Conservation (phyloP, 2,329 filamentous ascomycete species). For the Alternaria conjuncta region DNA sequence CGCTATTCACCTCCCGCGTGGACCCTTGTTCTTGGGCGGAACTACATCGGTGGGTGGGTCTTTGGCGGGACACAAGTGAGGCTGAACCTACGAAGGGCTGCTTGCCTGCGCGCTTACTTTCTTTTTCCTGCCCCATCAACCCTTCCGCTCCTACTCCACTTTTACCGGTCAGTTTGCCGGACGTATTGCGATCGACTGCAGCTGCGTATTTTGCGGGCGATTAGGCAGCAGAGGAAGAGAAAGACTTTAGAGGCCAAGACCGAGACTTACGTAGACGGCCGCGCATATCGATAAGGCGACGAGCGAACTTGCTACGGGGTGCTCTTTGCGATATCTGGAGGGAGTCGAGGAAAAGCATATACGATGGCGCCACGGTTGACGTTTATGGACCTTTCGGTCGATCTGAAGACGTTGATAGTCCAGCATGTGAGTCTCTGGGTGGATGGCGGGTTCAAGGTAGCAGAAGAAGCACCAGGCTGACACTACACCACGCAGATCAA, state of each 20-base stretch:
- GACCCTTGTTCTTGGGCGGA: slow-evolving; percentile 10
- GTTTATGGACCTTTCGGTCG: slow-evolving; percentile 46
- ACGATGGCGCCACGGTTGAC: slow-evolving; percentile 35
- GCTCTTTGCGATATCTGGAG: not conserved
- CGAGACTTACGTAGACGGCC: not conserved
- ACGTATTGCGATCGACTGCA: not conserved
- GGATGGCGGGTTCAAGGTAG: not conserved
- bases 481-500: slow-evolving; percentile 40
- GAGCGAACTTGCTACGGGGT: not conserved
- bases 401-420: slow-evolving; percentile 50
- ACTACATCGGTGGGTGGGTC: slow-evolving; percentile 2
- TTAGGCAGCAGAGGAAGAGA: not conserved
- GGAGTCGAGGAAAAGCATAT: not conserved
- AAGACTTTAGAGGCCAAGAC: too few relatives aligned
- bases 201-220: not conserved
- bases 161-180: slow-evolving; percentile 12
- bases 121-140: slow-evolving; percentile 11
- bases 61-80: slow-evolving; percentile 19
- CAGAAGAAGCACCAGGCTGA: not conserved
- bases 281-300: not conserved
- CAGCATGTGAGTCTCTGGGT: slow-evolving; percentile 41
- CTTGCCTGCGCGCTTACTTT: slow-evolving; percentile 5
- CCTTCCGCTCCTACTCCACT: slow-evolving; percentile 5
- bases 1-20: slow-evolving; percentile 3
- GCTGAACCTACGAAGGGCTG: slow-evolving; percentile 11